These are phyloP conservation scores for Epithele typhae DNA, from an alignment of 768 basidiomycete genomes.

Conservation along the genomic window DNA sequence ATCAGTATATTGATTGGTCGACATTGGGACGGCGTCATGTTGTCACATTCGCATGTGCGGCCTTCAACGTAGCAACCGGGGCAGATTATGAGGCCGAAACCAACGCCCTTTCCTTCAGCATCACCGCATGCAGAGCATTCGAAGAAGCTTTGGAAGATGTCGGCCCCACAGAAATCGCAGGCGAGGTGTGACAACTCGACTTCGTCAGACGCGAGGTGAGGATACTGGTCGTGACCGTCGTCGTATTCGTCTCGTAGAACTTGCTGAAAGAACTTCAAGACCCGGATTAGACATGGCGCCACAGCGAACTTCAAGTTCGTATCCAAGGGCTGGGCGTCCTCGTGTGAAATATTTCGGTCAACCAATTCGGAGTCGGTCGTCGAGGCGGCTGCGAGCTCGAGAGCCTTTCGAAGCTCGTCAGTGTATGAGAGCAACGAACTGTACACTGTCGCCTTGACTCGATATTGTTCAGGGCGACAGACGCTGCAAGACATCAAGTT, in stretches of 20 bases:
- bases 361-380: too few species aligned
- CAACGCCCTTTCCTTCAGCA: too few species aligned
- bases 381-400: too few species aligned
- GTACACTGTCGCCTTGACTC: slow-evolving; percentile 63
- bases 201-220: too few species aligned
- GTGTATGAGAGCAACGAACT: slow-evolving; percentile 42
- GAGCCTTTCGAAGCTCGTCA: slow-evolving; percentile 11
- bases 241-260: too few species aligned
- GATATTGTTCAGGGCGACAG: slow-evolving; percentile 76
- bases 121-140: slow-evolving; percentile 50
- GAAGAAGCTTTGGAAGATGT: slow-evolving; percentile 81
- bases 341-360: too few species aligned
- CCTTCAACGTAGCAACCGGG: slow-evolving; percentile 75
- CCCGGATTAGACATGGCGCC: too few species aligned
- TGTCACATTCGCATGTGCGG: slow-evolving; percentile 58
- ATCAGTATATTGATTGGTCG: slow-evolving; percentile 46
- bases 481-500: slow-evolving; percentile 56
- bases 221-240: too few species aligned
- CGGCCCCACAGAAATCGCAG: slow-evolving; percentile 81
- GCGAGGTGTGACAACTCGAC: slow-evolving; percentile 22
- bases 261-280: too few species aligned
- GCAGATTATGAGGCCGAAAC: slow-evolving; percentile 54
- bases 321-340: too few species aligned
- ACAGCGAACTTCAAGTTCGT: too few species aligned
- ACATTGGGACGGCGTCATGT: slow-evolving; percentile 60